These are phyloP conservation scores for Metschnikowia similis DNA, from an alignment of 805 yeast genomes.

Conservation along the genomic window DNA sequence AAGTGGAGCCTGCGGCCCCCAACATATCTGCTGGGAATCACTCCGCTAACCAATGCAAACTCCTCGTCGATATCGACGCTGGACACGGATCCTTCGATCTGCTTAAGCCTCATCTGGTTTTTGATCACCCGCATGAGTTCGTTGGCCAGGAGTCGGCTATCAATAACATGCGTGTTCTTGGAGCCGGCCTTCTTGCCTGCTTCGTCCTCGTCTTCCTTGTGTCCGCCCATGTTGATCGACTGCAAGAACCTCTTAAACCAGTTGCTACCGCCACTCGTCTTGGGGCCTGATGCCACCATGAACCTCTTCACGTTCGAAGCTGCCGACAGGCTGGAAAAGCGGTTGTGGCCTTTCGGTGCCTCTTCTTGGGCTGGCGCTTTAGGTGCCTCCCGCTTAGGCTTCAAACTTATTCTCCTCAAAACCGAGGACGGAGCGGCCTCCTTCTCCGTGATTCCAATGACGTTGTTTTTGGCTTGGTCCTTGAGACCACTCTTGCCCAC, in stretches of 20 bases:
- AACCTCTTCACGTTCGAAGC: conserved; percentile 10
- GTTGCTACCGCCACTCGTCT: conserved; percentile 11
- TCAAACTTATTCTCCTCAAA: conserved; percentile 28
- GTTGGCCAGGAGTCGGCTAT: conserved; percentile 26
- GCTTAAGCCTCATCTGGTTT: conserved; percentile 42
- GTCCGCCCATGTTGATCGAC: conserved; percentile 16
- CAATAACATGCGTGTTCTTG: conserved; percentile 28
- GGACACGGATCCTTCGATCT: conserved; percentile 47
- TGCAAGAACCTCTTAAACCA: conserved; percentile 40
- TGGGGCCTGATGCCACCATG: conserved; percentile 8
- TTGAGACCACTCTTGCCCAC: background rate
- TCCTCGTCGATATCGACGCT: conserved; percentile 41
- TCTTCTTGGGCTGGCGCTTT: conserved; percentile 24
- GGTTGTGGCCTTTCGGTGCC: conserved; percentile 17
- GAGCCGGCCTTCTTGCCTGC: conserved; percentile 3
- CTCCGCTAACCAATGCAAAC: conserved; percentile 41
- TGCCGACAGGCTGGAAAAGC: conserved; percentile 37
- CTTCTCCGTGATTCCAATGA: background rate
- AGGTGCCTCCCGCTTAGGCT: conserved; percentile 39
- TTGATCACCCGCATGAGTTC: conserved; percentile 33
- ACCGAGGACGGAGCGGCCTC: background rate
- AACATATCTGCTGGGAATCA: conserved; percentile 44
- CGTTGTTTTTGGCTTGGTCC: background rate
- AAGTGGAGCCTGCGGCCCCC: conserved; percentile 44
- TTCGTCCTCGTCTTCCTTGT: conserved; percentile 7